Base-by-base conservation (phyloP, 352 stramenopile genomes). In the Pythium scleroteichum region DNA sequence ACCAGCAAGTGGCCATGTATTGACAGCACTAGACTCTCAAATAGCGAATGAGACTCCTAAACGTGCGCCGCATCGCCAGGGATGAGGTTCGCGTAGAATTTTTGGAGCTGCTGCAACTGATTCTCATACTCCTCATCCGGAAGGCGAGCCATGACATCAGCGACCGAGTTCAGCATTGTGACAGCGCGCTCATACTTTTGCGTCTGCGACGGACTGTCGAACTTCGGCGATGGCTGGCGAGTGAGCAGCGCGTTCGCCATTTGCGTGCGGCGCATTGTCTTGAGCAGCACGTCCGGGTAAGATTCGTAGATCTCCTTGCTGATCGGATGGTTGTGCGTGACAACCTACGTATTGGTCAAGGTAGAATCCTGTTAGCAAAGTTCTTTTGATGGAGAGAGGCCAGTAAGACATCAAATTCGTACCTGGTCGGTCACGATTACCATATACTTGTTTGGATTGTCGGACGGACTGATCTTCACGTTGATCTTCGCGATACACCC, bases 401-500 rank as follows among this genome's bases (percentile, higher is more conserved):
- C n/a, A n/a, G n/a, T n/a, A n/a, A n/a, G n/a, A n/a, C n/a, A n/a
- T n/a, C n/a, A n/a, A n/a, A n/a, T n/a, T 46, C 67, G 40, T 69
- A 89, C 83, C 82, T 93, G 84, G 59, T 93, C 84, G 4, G 84
- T 93, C 41, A 93, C 84, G 58, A 93, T 91, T 38, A 93, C 84
- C 82, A 91, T 91, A 66, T 93, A 93, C 76, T 91, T 90, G 72
- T 67, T 85, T 19, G 76, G 69, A 54, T 91, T 93, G 50, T 93
- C 84, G 4, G 82, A 86, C 24, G 84, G 82, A 17, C 76, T 90
- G 63, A 93, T 93, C 73, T 93, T 93, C 45, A 91, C 84, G 65
- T 93, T 93, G 59, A 93, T 93, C 72, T 93, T 93, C 56, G 84
- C 82, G 56, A 90, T 90, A 59, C 84, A 93, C 48, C 84, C 84